Evolutionary conservation across 139 green algal species (phyloP), one percentile per base, ranked within the genome.

Genomic region (Zygnema circumcarinatum): DNA sequence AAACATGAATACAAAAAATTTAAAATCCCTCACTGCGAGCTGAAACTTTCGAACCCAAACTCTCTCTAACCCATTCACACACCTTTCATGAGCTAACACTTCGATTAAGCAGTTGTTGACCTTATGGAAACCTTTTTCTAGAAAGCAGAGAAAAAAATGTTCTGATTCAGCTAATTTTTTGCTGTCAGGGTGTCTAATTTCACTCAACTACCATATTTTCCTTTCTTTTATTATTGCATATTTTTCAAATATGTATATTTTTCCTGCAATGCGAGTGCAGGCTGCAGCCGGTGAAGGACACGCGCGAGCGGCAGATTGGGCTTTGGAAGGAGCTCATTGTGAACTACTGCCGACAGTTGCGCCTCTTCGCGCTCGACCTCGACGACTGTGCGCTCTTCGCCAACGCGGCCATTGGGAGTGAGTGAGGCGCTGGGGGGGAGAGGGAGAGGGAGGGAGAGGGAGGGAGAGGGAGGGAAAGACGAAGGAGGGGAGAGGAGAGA

Each of bases 301-400:
- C 86, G 35, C 36, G 79, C 0, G 86, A 90, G 79, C 31, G 32
- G 11, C 85, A 90, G 78, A 20, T 87, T 16, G 31, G 31, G 79
- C 79, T 90, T 29, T 90, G 85, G 85, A 88, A 85, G 79, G 85
- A 90, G 2, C 85, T 90, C 79, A 88, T 90, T 2, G 32, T 90
- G 3, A 25, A 22, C 1, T 90, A 84, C 81, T 90, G 86, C 81
- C 32, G 33, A 38, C 86, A 90, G 32, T 29, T 75, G 31, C 25
- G 67, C 29, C 53, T 72, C 32, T 86, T 73, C 29, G 3, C 74
- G 1, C 47, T 90, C 1, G 2, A 1, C 54, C 2, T 86, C 31
- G 86, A 90, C 31, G 81, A 90, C 32, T 88, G 79, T 56, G 78
- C 85, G 2, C 80, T 90, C 33, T 90, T 90, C 38, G 25, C 33